Evolutionary conservation across 768 basidiomycete genomes (phyloP).

Genomic region (Xerocomellus amylosporus): DNA sequence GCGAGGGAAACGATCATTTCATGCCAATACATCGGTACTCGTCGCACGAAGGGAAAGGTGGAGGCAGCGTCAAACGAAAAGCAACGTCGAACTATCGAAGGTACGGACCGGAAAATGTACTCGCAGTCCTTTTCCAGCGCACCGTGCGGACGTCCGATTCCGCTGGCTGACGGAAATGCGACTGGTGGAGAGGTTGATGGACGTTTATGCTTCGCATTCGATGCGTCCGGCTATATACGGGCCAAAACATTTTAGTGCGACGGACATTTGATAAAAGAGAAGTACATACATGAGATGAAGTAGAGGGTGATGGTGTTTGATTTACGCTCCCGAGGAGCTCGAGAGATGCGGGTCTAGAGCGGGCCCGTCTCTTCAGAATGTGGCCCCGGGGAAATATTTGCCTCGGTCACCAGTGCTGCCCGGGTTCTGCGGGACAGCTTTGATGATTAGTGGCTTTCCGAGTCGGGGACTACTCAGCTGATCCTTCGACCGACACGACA

Average conservation of each 20-base stretch:
- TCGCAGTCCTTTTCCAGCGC: too few relatives aligned
- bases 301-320: constrained; percentile 42
- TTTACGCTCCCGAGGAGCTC: constrained; percentile 56
- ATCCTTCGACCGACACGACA: constrained; percentile 28
- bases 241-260: not conserved
- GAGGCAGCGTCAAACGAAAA: too few relatives aligned
- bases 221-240: too few relatives aligned
- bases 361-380: constrained; percentile 58
- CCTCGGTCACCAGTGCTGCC: constrained; percentile 53
- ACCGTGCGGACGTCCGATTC: too few relatives aligned
- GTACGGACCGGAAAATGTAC: too few relatives aligned
- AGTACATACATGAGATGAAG: constrained; percentile 28
- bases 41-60: too few relatives aligned
- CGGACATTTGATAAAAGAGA: not conserved
- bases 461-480: constrained; percentile 25
- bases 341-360: constrained; percentile 58
- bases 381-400: constrained; percentile 50
- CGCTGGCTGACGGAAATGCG: too few relatives aligned
- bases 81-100: too few relatives aligned
- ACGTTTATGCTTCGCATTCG: too few relatives aligned
- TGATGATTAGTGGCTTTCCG: constrained; percentile 22
- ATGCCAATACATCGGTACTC: too few relatives aligned
- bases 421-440: constrained; percentile 32
- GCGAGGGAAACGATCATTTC: constrained; percentile 40
- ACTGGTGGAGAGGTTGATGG: too few relatives aligned